A percentile compares a stretch with the other conserved stretches of the same genome.
phyloP scores from a whole-genome alignment of 805 yeast species.

The Ogataea allantospora region DNA sequence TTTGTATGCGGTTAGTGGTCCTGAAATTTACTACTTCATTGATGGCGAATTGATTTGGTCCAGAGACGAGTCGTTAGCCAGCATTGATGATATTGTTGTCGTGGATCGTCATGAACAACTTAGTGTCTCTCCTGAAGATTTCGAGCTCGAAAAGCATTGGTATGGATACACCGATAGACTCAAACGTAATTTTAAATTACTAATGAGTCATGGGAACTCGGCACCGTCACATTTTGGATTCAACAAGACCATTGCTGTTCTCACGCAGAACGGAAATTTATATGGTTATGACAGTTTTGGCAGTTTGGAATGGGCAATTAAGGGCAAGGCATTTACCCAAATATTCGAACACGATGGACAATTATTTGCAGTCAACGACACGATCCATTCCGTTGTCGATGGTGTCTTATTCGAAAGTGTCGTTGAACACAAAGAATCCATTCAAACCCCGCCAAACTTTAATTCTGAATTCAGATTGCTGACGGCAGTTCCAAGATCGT shows the following conservation, averaged over 20 bases:
- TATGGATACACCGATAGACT: conserved; percentile 35
- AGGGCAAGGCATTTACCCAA: conserved; percentile 9
- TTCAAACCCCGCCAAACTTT: conserved; percentile 7
- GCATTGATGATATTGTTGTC: conserved; percentile 36
- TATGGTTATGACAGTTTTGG: conserved; percentile 39
- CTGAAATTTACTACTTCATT: conserved; percentile 15
- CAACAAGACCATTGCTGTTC: conserved; percentile 40
- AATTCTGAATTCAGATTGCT: background rate
- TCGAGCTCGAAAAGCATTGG: conserved; percentile 31
- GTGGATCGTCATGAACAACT: conserved; percentile 26
- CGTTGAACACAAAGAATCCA: conserved; percentile 8
- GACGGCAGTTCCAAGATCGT: conserved; percentile 32
- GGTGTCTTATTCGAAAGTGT: conserved; percentile 1
- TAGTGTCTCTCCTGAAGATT: conserved; percentile 28
- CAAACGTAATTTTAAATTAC: conserved; percentile 27
- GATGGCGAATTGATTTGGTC: conserved; percentile 38
- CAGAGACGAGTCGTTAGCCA: conserved; percentile 43
- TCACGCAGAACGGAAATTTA: conserved; percentile 41
- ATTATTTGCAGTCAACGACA: conserved; percentile 4
- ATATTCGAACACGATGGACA: conserved; percentile 10
- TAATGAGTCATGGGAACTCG: conserved; percentile 19
- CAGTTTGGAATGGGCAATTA: conserved; percentile 38
- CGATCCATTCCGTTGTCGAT: background rate
- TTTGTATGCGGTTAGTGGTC: conserved; percentile 16
- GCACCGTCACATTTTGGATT: conserved; percentile 43